Evolutionary conservation across 768 basidiomycete species (phyloP), one percentile per base, ranked within the genome.

Genomic region (Chiua virens): DNA sequence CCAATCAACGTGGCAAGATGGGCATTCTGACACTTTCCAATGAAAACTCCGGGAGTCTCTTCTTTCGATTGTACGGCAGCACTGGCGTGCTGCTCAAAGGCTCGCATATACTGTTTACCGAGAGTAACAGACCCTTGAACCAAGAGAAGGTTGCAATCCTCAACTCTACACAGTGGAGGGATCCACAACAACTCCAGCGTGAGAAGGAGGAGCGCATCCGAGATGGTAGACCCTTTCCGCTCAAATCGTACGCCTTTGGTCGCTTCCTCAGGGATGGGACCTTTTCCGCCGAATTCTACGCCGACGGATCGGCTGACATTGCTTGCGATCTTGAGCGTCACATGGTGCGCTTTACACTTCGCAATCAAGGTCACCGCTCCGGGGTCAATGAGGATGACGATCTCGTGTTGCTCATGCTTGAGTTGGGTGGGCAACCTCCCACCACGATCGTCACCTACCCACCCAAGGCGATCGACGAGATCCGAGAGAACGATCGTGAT

Each of bases 301-400:
- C 53, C 18, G 39, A 50, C 36, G 72, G 68, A 42, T 32, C 40
- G 27, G 60, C 70, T 40, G 55, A 61, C 28, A 63, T 75, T 53
- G 63, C 71, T 52, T 74, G 73, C 59, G 69, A 75, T 57, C 49
- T 72, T 42, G 68, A 71, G 42, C 63, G 53, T 13, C 64, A 53
- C 35, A 52, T 53, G 15, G 53, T 75, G 49, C 62, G 66, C 56
- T 64, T 75, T 34, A 65, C 62, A 39, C 47, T 68, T 56, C 50
- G 56, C 60, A 56, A 55, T 55, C 61, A 68, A 56, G 21, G 47
- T 63, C 58, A 39, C 36, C 45, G 18, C 27, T 50, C 58, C 56
- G 2, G 25, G 4, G 14, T n/a, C 13, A 48, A 38, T 36, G 45
- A 45, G 15, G 52, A 34, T 34, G 34, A 50, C 15, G 8, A 20